Evolutionary conservation across 2,329 filamentous ascomycete species (phyloP), one percentile per base, ranked within the genome.

Genomic region (Microcera coccophila): DNA sequence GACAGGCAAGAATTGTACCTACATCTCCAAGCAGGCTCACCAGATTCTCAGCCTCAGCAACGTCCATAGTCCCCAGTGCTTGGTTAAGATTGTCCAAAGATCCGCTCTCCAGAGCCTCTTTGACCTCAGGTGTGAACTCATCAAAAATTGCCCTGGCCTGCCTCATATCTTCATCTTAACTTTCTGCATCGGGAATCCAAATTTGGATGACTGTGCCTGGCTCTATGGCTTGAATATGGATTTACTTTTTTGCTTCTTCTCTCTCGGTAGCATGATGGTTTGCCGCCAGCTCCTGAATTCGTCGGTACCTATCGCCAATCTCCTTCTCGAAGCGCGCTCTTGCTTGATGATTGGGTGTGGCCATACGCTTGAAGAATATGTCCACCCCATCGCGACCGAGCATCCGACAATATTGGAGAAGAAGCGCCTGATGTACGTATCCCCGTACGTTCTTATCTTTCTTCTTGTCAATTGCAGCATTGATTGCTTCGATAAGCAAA

Each of bases 331-430:
- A 98, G 34, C 97, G 78, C 34, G 87, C 89, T 58, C 87, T 83
- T 5, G 93, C 94, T 68, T 95, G 85, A 68, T 98, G 91, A 22
- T 85, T 87, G 56, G 81, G 82, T 3, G 87, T 95, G 16, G 87
- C 93, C 64, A 98, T 90, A 44, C 91, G 85, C 70, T 93, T 95
- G 78, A 98, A 98, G 75, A 98, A 98, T 20, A 97, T 70, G 5
- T 81, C 79, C 8, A 96, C 90, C 17, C 91, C 91, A 58, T 97
- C 89, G 52, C 81, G 82, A 48, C 91, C 90, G 5, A 98, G 76
- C 32, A 89, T 85, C 9, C 91, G 82, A 69, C 93, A 98, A 72
- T 98, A 98, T 65, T 98, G 93, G 31, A 98, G 71, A 11, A 98
- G 75, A 14, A 97, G 75, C 3, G 86, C 91, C 64, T 97, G 90